Conservation (phyloP, 2,329 filamentous ascomycete genomes). For the Talaromyces sp. region DNA sequence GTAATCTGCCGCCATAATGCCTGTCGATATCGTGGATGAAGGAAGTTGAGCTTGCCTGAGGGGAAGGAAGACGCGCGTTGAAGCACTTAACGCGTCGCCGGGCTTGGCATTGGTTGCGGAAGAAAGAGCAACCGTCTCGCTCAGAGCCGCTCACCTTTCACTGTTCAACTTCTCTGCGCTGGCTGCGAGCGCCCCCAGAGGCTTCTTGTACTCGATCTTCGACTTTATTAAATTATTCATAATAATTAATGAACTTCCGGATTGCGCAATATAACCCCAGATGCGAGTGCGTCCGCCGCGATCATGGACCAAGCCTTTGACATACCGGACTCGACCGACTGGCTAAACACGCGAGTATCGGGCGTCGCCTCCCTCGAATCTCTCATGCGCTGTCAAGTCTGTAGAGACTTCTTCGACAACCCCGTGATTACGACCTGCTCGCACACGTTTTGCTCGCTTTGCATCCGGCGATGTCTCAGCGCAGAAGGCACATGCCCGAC, state of each 20-base stretch:
- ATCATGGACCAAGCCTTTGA: conserved; percentile 33
- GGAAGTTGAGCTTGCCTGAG: neutral
- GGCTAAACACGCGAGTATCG: conserved; percentile 42
- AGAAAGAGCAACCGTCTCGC: conserved; percentile 9
- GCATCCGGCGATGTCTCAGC: conserved; percentile 80
- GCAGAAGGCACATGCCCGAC: conserved; percentile 82
- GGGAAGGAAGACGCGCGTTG: conserved; percentile 26
- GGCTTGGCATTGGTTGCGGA: conserved; percentile 25
- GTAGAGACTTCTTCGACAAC: conserved; percentile 94
- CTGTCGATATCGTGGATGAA: neutral
- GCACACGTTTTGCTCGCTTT: conserved; percentile 95
- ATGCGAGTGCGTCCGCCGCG: neutral
- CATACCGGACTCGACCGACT: conserved; percentile 43
- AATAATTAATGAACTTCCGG: neutral
- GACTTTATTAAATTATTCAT: neutral
- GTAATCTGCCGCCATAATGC: conserved; percentile 49
- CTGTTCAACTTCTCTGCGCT: neutral
- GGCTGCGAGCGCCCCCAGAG: neutral
- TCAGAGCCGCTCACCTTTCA: conserved; percentile 2
- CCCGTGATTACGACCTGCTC: conserved; percentile 93
- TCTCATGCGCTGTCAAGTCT: conserved; percentile 88
- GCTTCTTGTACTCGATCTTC: neutral
- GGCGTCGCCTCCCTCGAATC: conserved; percentile 59
- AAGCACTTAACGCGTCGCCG: conserved; percentile 39
- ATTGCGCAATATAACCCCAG: neutral